Base-by-base conservation (phyloP, 2,329 filamentous ascomycete species). In the Calonectria ilicicola region DNA sequence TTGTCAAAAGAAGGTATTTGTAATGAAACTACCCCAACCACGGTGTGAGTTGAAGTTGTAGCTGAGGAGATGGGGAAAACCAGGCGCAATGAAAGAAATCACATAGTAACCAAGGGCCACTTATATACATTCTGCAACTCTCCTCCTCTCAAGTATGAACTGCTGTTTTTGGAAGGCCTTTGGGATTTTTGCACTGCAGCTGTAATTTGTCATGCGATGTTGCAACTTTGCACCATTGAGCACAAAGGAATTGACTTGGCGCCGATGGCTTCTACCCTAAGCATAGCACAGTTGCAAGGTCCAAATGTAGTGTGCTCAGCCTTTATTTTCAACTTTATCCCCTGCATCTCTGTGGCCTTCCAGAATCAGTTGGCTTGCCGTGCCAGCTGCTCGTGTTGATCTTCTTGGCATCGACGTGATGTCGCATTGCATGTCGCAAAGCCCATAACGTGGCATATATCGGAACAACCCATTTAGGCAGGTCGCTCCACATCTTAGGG, bases 351-450 rank as follows among this genome's bases (percentile, higher is more conserved):
- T 32, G 26, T 23, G 12, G 58, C 58, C 58, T 63, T 63, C 58
- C 58, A 17, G 26, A 63, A 63, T 46, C 58, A 63, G 58, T 8
- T 23, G 40, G 58, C 58, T 27, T 38, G 23, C 58, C 58, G 58
- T 63, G 23, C 40, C 26, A 46, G 58, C 38, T n/a, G 58, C 38
- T 46, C 38, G 58, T 63, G 58, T 46, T 63, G 40, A 63, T 29
- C 58, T 26, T 63, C 58, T 63, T 63, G 58, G 58, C 58, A 32
- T 46, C 3, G 58, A 10, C 58, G 23, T 46, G 10, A 46, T 42
- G 58, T 63, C 58, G 58, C 58, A 63, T 63, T 46, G 58, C 58
- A 46, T 46, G 58, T 63, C 40, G 58, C 58, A 63, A 38, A 42
- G 26, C 58, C 46, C 38, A 46, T 63, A 46, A 32, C 10, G 40